A percentile compares a stretch with the other conserved stretches of the same genome.
phyloP scores from a whole-genome alignment of 2,329 filamentous ascomycete species.

The Neoascochyta sp. region DNA sequence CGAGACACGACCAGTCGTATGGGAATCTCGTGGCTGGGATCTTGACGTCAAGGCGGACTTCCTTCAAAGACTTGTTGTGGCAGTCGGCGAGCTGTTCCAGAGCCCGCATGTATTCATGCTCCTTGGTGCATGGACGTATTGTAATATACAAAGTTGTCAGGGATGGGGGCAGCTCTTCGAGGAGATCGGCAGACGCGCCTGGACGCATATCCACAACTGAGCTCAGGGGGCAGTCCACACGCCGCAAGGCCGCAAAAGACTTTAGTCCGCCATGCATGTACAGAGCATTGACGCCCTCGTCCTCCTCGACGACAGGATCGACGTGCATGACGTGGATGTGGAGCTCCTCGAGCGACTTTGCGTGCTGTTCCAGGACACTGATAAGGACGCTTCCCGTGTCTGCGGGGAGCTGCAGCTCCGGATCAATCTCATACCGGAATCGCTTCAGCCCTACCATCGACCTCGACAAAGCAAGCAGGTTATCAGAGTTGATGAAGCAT shows the following conservation, averaged over 20 bases:
- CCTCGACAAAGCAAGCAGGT: constrained; percentile 14
- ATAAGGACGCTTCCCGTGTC: constrained; percentile 3
- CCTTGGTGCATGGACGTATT: constrained; percentile 4
- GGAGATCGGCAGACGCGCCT: constrained; percentile 5
- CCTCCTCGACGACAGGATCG: no score
- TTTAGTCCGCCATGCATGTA: constrained; percentile 8
- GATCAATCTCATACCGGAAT: constrained; percentile 18
- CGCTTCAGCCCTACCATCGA: constrained; percentile 12
- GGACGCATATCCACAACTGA: constrained; percentile 7
- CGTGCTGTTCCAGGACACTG: constrained; percentile 10
- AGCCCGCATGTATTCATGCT: constrained; percentile 8
- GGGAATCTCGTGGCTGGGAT: constrained; percentile 1
- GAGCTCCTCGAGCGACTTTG: constrained; percentile 10
- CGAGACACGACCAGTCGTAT: constrained; percentile 13
- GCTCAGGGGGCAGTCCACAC: constrained; percentile 12
- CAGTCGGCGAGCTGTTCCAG: constrained; percentile 12
- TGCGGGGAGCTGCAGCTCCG: no score
- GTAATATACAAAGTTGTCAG: constrained; percentile 9
- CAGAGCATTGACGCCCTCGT: not conserved
- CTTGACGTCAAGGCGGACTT: constrained; percentile 7
- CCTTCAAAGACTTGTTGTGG: constrained; percentile 7
- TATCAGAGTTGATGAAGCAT: constrained; percentile 8
- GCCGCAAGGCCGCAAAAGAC: constrained; percentile 9
- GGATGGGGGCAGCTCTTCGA: constrained; percentile 11
- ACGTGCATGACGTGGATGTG: constrained; percentile 3